Base-by-base conservation (phyloP, 768 basidiomycete genomes). In the Tulasnella sp. region DNA sequence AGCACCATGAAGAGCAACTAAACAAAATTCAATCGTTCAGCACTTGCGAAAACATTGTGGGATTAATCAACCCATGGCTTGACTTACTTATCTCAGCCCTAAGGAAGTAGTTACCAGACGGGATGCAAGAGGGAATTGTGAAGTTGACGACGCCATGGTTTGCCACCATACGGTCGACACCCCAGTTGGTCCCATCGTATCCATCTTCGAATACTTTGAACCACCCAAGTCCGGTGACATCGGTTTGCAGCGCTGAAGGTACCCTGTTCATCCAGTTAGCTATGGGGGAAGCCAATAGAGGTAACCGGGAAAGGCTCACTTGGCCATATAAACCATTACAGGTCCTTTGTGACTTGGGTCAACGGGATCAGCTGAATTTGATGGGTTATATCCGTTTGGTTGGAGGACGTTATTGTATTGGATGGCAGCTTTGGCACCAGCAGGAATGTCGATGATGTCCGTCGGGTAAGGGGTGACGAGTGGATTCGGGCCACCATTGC, bases 401-500 rank as follows among this genome's bases (percentile, higher is more conserved):
- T 81, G 79, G n/a, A 89, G 83, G 0, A 85, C 87, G 81, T 88
- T 88, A 79, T 86, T 88, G 84, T 85, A 89, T 80, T 90, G 87
- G 42, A 88, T 86, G 20, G 88, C 88, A n/a, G 89, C 86, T 77
- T 84, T 83, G 7, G 87, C 83, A 26, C 89, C 89, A 79, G 89
- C 89, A 0, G 89, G 84, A 11, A 88, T 87, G 23, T 84, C 82
- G 80, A 90, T 88, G 51, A 88, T 82, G 0, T 83, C 67, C 29
- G 77, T 51, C 7, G 80, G 78, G 81, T 88, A 72, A 13, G 81
- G 81, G 11, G 81, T 79, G 32, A 79, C 79, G 7, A 81, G 89
- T 0, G 88, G 88, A 81, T 89, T 89, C 80, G 88, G 88, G 15
- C 88, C 88, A 29, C 89, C 88, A 73, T 90, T 90, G 85, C 89